Evolutionary conservation across 345 rosid genomes (phyloP), one percentile per base, ranked within the genome.

Genomic region (Lepidium africanum): DNA sequence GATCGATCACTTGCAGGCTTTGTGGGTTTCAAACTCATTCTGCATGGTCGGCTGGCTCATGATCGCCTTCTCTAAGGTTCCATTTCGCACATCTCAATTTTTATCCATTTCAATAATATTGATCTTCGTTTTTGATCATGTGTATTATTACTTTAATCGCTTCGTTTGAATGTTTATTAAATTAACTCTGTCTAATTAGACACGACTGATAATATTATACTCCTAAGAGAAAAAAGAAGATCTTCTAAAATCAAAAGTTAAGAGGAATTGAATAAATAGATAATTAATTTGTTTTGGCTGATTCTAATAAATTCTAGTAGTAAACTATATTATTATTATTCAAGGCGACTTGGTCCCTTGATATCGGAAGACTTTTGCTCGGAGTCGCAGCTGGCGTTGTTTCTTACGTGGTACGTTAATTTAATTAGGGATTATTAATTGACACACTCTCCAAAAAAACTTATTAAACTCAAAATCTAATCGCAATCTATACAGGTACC

Each of bases 361-460:
- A 89, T 38, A 21, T 84, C 9, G 98, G 96, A 76, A 79, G 96
- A 73, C 68, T 90, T 50, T 67, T 80, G 16, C 75, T 84, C 12
- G 96, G 98, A 50, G 83, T 74, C 58, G 98, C 92, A 59, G 79
- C 91, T 79, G 98, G 96, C 62, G 47, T 90, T 1, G 77, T 84
- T 60, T 87, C 96, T 17, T 92, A 85, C 63, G 93, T 85, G 91
- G 96, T 92, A 89, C 32, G 83, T 25, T 25, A 25, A 13, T 67
- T 15, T 15, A 23, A 46, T 35, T 36, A 61, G 19, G 51, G 38
- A 43, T 67, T 30, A 65, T 13, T 46, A 14, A 51, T 27, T 9
- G 33, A 25, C 6, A 35, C 32, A 27, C 1, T 27, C 46, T 19
- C 55, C 59, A 63, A 38, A 14, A 16, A 71, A 63, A 42, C 51